Evolutionary conservation across 345 rosid species (phyloP), one percentile per base, ranked within the genome.

Genomic region (Salix suchowensis): DNA sequence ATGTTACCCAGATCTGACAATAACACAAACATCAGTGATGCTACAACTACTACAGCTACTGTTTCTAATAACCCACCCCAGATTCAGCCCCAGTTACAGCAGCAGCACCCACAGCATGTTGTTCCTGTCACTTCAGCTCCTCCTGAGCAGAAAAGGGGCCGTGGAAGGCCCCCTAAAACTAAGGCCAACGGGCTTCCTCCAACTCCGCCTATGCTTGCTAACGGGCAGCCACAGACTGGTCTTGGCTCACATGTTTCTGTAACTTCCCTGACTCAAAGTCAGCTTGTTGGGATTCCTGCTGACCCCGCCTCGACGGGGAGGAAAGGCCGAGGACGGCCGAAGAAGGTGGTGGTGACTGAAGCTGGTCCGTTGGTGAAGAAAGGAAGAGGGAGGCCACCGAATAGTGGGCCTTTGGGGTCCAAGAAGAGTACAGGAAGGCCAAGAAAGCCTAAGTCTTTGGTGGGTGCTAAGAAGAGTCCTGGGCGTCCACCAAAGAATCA

Each of bases 81-180:
- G 26, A 58, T 10, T 58, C 28, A 46, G 52, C 16, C 46, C 13
- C 46, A 40, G 46, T 40, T 11, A n/a, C 13, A 62, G 1, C 28
- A 32, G 6, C 68, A 65, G 19, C 68, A 83, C 21, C 23, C 79
- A n/a, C 71, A 39, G 11, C 0, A 24, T 21, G 30, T 78, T 24
- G 64, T 14, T 16, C 40, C 74, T 2, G 39, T 34, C 24, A n/a
- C 79, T 28, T 30, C 85, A 30, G 23, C 64, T 30, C 34, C 81
- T 46, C 55, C 82, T 19, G 87, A 85, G 76, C 76, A 71, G 34
- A 91, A 86, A 71, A 74, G 90, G 2, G 88, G 89, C 55, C 95
- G 97, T 3, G 94, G 94, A 21, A 87, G 97, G 55, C 97, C 97
- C 13, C 91, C 93, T 1, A 92, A 89, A 76, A 61, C 82, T 62